Evolutionary conservation across 768 basidiomycete genomes (phyloP), one percentile per base, ranked within the genome.

Genomic region (Tulasnella sp.): DNA sequence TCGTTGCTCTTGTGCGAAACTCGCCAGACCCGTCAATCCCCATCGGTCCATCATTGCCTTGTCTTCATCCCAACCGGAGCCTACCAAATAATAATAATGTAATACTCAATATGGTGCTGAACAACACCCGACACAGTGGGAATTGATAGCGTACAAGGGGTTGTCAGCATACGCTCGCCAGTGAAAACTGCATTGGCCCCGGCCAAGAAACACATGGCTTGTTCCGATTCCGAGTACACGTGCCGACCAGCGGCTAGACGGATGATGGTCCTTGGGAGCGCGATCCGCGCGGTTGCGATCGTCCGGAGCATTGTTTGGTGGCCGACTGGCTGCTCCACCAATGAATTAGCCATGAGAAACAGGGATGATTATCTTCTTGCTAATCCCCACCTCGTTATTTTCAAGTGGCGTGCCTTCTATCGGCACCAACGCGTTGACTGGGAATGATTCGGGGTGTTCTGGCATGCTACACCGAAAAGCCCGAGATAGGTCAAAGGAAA

Each of bases 171-270:
- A 66, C 85, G 79, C 69, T 97, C 95, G 44, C 94, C 95, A n/a
- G 95, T 98, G 71, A 98, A 98, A 62, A 98, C 85, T 21, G 95
- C 95, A 68, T 98, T 98, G 21, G 94, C 95, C 23, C 95, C 95
- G 0, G 95, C 93, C 88, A 98, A 87, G 74, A 98, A 98, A 68
- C 91, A 93, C 86, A 98, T 92, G 5, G 86, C 92, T 70, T 98
- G 95, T 71, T 97, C 88, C 8, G 88, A 78, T 74, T 98, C 95
- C 61, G 77, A 77, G 65, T 96, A 80, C 1, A 83, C 88, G 70
- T 91, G 91, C 67, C 95, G 77, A 58, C 95, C 95, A 19, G 95
- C 95, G 5, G 95, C 93, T 24, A 98, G 82, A 59, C 95, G 82
- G 61, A 98, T 96, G 67, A 98, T 97, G 10, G 95, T 93, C 61